Base-by-base conservation (phyloP, 2,329 filamentous ascomycete species). In the Colletotrichum australisinense region DNA sequence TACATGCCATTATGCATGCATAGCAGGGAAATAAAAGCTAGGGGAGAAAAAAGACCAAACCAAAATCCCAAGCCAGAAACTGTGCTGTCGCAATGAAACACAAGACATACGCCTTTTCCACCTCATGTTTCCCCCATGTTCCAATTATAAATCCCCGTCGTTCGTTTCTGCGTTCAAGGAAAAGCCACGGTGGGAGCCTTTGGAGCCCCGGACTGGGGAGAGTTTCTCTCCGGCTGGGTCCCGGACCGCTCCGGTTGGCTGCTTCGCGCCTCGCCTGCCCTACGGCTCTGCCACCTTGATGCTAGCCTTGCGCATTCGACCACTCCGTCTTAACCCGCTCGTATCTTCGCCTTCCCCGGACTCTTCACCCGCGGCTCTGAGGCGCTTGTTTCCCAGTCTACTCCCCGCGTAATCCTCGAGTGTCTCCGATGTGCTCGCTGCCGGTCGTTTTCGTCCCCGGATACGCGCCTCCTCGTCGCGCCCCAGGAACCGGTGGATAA, bases 401-500 rank as follows among this genome's bases (percentile, higher is more conserved):
- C 8, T 49, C 53, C 53, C 49, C 32, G 38, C 59, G 26, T n/a
- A 66, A 24, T 74, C 67, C 9, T 74, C 67, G 35, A 55, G 53
- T 22, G 58, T 26, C 38, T 71, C 71, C 30, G 55, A 63, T 7
- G 58, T 76, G 72, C 76, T 76, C 11, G 59, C 22, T 30, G 67
- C 59, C 59, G 32, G 65, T 63, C 71, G 75, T 67, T 75, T 75
- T 60, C 80, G 79, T 1, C 88, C 88, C 1, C 89, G 83, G 0
- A 86, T 86, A 73, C 80, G 86, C 55, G 86, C 85, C 81, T 96
- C 94, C 68, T 95, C 92, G 2, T 92, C 89, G 0, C 91, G 87
- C 28, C 91, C 89, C 6, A 98, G 84, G 78, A 98, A 98, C 0
- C 96, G 93, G 81, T 98, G 94, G 4, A 98, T 89, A 0, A 89